phyloP scores from a whole-genome alignment of 169 alveolate species.

The Plasmodium chabaudi region DNA sequence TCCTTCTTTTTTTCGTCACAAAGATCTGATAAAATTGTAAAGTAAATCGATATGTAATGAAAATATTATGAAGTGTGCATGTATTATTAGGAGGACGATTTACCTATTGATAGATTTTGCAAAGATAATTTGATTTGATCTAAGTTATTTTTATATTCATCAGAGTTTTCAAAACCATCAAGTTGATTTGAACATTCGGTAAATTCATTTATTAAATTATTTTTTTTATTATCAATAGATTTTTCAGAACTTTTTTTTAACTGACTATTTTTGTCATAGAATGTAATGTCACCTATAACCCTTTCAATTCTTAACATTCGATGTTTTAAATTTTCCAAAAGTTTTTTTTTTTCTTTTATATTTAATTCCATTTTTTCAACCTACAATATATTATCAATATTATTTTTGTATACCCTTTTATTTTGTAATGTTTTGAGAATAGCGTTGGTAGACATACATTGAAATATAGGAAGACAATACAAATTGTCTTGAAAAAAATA shows the following conservation, averaged over 20 bases:
- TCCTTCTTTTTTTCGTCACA: slow-evolving; percentile 23
- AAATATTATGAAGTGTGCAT: background rate
- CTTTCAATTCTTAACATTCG: slow-evolving; percentile 52
- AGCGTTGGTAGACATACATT: too few relatives aligned
- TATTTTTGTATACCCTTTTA: slow-evolving; percentile 2
- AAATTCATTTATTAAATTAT: background rate
- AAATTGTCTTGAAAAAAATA: too few relatives aligned
- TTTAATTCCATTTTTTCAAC: slow-evolving; percentile 16
- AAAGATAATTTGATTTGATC: slow-evolving; percentile 32
- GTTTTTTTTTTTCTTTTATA: slow-evolving; percentile 17
- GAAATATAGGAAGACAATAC: too few relatives aligned
- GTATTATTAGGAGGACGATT: background rate
- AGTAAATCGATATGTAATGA: background rate
- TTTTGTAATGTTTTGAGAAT: background rate
- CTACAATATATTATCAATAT: too few relatives aligned
- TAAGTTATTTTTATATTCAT: slow-evolving; percentile 17
- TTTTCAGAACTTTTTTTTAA: slow-evolving; percentile 1
- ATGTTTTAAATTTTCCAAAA: slow-evolving; percentile 33
- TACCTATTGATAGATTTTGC: slow-evolving; percentile 36
- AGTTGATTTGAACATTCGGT: background rate
- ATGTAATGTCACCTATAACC: slow-evolving; percentile 56
- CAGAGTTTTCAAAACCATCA: background rate
- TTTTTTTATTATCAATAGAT: background rate
- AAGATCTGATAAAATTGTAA: background rate
- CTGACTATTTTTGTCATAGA: slow-evolving; percentile 15